Percentiles rank a stretch among this genome's conserved stretches.
Evolutionary conservation across 495 filamentous ascomycete genomes (phyloP).

Genomic region (Penicillium longicatenatum): DNA sequence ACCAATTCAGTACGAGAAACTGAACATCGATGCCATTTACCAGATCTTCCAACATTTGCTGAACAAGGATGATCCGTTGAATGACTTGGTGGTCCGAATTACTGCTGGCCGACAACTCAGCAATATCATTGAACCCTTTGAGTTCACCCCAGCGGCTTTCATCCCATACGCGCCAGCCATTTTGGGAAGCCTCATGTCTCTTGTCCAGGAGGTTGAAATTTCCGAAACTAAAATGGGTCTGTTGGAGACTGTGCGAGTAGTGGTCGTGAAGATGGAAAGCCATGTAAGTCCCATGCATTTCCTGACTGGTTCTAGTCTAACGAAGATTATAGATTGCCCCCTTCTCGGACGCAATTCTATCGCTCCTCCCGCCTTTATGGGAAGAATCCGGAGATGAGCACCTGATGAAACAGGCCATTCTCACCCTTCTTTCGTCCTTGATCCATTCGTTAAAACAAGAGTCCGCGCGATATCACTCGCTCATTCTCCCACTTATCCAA

Average conservation of each 20-base stretch:
- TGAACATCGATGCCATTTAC: conserved; percentile 73
- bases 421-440: conserved; percentile 78
- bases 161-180: conserved; percentile 71
- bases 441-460: conserved; percentile 76
- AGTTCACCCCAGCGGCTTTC: conserved; percentile 72
- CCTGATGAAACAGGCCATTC: conserved; percentile 87
- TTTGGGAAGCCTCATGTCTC: conserved; percentile 66
- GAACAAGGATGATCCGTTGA: conserved; percentile 70
- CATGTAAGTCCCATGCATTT: conserved; percentile 47
- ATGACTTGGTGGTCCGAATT: conserved; percentile 89
- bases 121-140: conserved; percentile 75
- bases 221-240: conserved; percentile 87
- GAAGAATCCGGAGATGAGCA: conserved; percentile 76
- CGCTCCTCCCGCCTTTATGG: conserved; percentile 82
- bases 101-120: conserved; percentile 86
- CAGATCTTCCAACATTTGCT: conserved; percentile 89
- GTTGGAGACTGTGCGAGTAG: conserved; percentile 74
- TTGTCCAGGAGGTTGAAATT: conserved; percentile 79
- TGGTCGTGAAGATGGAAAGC: conserved; percentile 80
- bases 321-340: conserved; percentile 51
- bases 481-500: conserved; percentile 76
- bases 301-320: conserved; percentile 11
- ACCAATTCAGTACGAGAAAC: conserved; percentile 63
- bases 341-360: conserved; percentile 79
- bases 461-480: conserved; percentile 67